Evolutionary conservation across 257 asterid species (phyloP).

Genomic region (Scutellaria baicalensis): DNA sequence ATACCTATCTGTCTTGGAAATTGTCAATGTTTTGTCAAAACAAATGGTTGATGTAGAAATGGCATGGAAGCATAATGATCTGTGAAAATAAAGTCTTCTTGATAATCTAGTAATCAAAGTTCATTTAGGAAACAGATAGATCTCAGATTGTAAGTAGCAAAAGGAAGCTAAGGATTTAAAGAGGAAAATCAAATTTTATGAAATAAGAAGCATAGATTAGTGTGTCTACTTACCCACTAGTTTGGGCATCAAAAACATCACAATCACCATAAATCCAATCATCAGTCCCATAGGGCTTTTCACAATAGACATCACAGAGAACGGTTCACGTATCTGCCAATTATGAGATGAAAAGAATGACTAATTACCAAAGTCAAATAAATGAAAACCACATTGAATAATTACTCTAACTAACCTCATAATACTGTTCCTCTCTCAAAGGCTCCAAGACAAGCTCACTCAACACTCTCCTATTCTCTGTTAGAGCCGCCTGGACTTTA

Average conservation of each 20-base stretch:
- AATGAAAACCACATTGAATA: neutral
- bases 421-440: constrained; percentile 82
- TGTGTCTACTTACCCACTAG: constrained; percentile 66
- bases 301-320: constrained; percentile 58
- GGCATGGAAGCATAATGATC: neutral
- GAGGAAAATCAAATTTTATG: neutral
- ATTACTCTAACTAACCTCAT: constrained; percentile 45
- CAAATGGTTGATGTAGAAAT: neutral
- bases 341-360: constrained; percentile 4
- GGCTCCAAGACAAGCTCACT: constrained; percentile 90
- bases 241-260: constrained; percentile 94
- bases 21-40: neutral
- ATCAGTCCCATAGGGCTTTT: constrained; percentile 99
- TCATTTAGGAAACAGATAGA: neutral
- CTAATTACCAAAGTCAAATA: neutral
- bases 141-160: neutral
- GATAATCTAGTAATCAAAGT: neutral
- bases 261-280: constrained; percentile 93
- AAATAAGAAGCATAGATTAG: constrained; percentile 2
- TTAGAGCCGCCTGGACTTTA: constrained; percentile 93
- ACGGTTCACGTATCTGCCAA: constrained; percentile 85
- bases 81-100: neutral
- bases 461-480: constrained; percentile 83
- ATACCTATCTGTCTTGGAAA: neutral
- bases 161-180: neutral